phyloP scores from a whole-genome alignment of 306 rosid species.

The Prosopis cineraria region DNA sequence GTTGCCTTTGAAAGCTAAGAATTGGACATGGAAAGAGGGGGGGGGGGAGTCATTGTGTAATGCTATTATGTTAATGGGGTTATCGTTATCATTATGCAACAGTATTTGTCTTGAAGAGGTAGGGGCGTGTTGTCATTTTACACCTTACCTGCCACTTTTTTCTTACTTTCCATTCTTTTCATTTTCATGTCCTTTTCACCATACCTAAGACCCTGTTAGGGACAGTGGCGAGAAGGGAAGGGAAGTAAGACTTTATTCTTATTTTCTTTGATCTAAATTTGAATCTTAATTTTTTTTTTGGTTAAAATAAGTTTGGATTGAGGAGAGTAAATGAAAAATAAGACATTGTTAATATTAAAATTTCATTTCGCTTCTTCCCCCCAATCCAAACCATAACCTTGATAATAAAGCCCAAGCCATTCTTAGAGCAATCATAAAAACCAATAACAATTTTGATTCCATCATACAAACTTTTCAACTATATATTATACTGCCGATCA shows the following conservation, averaged over 20 bases:
- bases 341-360: no score
- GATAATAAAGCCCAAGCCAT: not conserved
- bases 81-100: not conserved
- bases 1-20: not conserved
- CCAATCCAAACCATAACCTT: no score
- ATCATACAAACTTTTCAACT: not conserved
- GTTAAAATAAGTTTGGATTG: not conserved
- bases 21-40: no score
- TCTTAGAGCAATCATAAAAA: conserved; percentile 5
- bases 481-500: not conserved
- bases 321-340: not conserved
- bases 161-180: not conserved
- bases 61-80: not conserved
- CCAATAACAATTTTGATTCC: not conserved
- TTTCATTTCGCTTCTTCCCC: no score
- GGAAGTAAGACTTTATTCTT: not conserved
- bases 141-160: not conserved
- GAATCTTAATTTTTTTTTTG: no score
- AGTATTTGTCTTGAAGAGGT: not conserved
- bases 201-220: not conserved
- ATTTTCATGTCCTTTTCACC: not conserved
- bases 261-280: not conserved
- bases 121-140: not conserved
- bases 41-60: no score
- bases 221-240: not conserved